These are phyloP conservation scores for Coniochaeta sp. DNA, from an alignment of 2,329 filamentous ascomycete species.

Conservation along the genomic window DNA sequence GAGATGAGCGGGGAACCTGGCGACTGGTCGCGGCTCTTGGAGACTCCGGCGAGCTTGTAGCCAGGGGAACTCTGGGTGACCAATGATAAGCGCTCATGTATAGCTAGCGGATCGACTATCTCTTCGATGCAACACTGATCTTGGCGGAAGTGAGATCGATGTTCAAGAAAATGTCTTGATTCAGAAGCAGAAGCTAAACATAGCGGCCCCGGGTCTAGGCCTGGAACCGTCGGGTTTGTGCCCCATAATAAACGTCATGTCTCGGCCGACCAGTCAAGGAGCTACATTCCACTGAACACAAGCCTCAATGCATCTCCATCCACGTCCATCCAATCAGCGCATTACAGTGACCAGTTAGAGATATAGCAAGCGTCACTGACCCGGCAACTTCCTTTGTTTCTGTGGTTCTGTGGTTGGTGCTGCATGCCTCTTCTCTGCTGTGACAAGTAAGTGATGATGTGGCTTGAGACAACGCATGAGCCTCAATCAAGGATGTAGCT, in stretches of 20 bases:
- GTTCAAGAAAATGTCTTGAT: background rate
- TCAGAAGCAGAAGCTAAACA: too few relatives aligned
- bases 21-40: background rate
- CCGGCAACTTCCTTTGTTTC: background rate
- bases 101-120: too few relatives aligned
- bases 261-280: background rate
- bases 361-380: background rate
- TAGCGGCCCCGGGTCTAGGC: background rate
- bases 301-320: too few relatives aligned
- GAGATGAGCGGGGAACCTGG: background rate
- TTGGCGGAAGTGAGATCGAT: background rate
- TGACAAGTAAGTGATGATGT: background rate
- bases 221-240: background rate
- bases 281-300: background rate
- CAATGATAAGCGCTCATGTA: too few relatives aligned
- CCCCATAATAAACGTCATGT: background rate
- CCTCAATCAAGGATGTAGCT: background rate
- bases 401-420: background rate
- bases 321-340: background rate
- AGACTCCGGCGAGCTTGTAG: background rate
- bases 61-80: background rate
- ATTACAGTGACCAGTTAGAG: background rate
- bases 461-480: background rate
- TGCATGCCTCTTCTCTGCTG: too few relatives aligned
- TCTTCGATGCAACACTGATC: background rate